Base-by-base conservation (phyloP, 1,284 basidiomycete species). In the Puccinia hordei region DNA sequence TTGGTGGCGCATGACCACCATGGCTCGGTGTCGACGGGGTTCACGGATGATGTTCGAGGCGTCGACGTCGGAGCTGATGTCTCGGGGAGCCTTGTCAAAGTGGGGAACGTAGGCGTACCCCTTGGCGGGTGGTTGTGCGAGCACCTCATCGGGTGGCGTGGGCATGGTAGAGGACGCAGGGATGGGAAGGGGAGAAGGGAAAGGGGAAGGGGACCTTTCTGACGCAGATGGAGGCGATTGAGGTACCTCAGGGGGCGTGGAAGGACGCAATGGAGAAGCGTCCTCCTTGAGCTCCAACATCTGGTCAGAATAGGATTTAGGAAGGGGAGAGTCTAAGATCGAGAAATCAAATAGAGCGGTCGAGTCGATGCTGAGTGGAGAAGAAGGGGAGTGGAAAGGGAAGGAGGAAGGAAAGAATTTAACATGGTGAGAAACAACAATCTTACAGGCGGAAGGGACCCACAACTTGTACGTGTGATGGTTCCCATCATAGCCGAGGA, bases 371-470 rank as follows among this genome's bases (percentile, higher is more conserved):
- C n/a, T n/a, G n/a, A n/a, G n/a, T n/a, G n/a, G n/a, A n/a, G n/a
- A n/a, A n/a, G n/a, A 6, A 41, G 38, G 12, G 38, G 38, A 41
- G 4, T 41, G 38, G 38, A 41, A 41, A 12, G 22, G 30, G 30
- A 69, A 19, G 3, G 30, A 5, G 3, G 2, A 8, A 30, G 35
- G 44, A 44, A 69, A 69, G 9, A 38, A 44, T 41, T 24, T 3
- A 44, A 49, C 38, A 69, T 69, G 66, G 22, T 69, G 66, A 22
- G 66, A 24, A n/a, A 69, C 15, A 41, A 49, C 66, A 4, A 68
- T 22, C 13, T 33, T 33, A 19, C 17, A 5, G 24, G 5, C 17
- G 5, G 24, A 22, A 4, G 19, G 22, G 6, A n/a, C 53, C 53
- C 24, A 27, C 5, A 55, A 4, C 53, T 15, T 4, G 24, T 6